A percentile compares a stretch with the other conserved stretches of the same genome.
phyloP scores from a whole-genome alignment of 106 monocot genomes.

The Phalaenopsis equestris region DNA sequence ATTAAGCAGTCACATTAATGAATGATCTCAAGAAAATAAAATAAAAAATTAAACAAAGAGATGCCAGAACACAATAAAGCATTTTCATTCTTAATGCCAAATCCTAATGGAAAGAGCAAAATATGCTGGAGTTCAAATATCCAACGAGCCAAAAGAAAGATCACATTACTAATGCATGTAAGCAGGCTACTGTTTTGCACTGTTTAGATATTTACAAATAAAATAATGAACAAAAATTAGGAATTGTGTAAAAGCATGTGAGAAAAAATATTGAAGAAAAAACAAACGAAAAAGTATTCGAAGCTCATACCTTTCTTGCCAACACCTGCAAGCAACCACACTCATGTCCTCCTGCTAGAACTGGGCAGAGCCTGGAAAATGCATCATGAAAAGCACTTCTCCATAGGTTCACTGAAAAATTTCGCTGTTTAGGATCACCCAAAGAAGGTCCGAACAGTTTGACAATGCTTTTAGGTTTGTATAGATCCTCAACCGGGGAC shows the following conservation, averaged over 20 bases:
- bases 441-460: slow-evolving; percentile 46
- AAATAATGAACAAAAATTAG: neutral
- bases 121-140: neutral
- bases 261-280: neutral
- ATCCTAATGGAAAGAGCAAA: neutral
- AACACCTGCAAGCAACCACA: slow-evolving; percentile 92
- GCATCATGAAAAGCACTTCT: slow-evolving; percentile 83
- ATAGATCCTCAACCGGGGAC: slow-evolving; percentile 42
- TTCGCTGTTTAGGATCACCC: slow-evolving; percentile 64
- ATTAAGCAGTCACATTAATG: neutral
- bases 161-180: neutral
- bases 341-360: slow-evolving; percentile 80
- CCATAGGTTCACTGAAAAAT: slow-evolving; percentile 77
- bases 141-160: neutral
- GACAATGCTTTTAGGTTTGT: slow-evolving; percentile 19
- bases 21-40: neutral
- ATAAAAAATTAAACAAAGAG: neutral
- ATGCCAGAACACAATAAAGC: neutral
- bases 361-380: slow-evolving; percentile 65
- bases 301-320: slow-evolving; percentile 53
- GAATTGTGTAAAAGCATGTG: neutral
- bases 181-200: neutral
- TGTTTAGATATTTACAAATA: neutral
- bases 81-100: neutral
- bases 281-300: neutral